Conservation (phyloP, 768 basidiomycete genomes). For the Phaeotremella fagi region DNA sequence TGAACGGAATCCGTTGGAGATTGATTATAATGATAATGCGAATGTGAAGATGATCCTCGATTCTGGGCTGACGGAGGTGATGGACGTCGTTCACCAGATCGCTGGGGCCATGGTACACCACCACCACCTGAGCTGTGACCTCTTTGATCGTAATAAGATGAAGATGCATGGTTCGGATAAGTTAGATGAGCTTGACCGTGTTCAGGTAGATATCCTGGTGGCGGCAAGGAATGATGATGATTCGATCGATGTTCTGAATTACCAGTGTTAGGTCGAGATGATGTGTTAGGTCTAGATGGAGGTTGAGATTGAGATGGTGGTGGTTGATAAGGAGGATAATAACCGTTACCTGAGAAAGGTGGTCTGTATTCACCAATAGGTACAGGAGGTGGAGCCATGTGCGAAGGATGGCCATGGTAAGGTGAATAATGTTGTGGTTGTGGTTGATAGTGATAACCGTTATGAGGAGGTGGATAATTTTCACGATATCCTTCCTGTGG, state of each 20-base stretch:
- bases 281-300: neutral
- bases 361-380: neutral
- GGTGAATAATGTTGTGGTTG: neutral
- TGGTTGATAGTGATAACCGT: neutral
- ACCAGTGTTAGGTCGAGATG: neutral
- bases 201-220: neutral
- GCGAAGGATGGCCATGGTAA: neutral
- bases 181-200: neutral
- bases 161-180: neutral
- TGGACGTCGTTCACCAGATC: neutral
- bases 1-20: neutral
- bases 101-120: neutral
- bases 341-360: too few relatives aligned
- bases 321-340: too few relatives aligned
- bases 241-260: neutral
- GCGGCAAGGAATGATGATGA: neutral
- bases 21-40: neutral
- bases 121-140: too few relatives aligned
- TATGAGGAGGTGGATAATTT: too few relatives aligned
- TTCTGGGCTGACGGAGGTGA: neutral
- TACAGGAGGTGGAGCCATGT: constrained; percentile 2
- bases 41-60: too few relatives aligned
- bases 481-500: too few relatives aligned
- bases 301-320: neutral
- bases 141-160: neutral